These are phyloP conservation scores for Clarireedia monteithiana DNA, from an alignment of 2,329 filamentous ascomycete species.

Conservation along the genomic window DNA sequence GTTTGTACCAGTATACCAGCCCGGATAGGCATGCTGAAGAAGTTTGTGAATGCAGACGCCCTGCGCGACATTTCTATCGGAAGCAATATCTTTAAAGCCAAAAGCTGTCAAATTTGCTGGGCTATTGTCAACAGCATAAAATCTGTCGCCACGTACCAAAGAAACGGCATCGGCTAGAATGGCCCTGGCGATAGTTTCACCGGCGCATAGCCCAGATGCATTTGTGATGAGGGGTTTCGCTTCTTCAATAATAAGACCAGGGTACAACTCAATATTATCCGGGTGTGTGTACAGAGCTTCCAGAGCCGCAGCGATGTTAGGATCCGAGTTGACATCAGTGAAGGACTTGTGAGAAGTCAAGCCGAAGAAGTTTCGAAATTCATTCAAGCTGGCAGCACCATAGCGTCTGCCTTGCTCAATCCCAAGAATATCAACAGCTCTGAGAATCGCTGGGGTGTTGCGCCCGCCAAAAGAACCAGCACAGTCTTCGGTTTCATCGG, in stretches of 20 bases:
- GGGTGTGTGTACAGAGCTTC: too few relatives aligned
- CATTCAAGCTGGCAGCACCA: constrained; percentile 31
- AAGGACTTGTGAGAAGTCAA: constrained; percentile 41
- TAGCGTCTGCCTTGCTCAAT: constrained; percentile 39
- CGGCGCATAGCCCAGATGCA: too few relatives aligned
- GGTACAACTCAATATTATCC: too few relatives aligned
- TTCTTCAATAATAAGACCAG: too few relatives aligned
- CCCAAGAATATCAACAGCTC: constrained; percentile 41
- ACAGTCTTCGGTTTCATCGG: constrained; percentile 39
- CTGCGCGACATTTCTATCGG: constrained; percentile 51
- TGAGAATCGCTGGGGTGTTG: constrained; percentile 38
- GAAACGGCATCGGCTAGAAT: too few relatives aligned
- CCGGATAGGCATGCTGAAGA: constrained; percentile 66
- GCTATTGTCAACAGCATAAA: too few relatives aligned
- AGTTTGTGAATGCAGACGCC: constrained; percentile 84
- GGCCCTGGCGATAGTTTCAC: too few relatives aligned
- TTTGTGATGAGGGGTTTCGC: too few relatives aligned
- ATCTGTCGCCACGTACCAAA: too few relatives aligned
- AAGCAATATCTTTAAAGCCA: background rate
- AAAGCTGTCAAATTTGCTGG: too few relatives aligned
- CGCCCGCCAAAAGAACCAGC: constrained; percentile 45
- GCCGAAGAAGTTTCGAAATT: constrained; percentile 44
- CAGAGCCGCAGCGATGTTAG: background rate
- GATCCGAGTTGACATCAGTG: constrained; percentile 38
- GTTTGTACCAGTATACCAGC: constrained; percentile 67